phyloP scores from a whole-genome alignment of 2,329 filamentous ascomycete genomes.

The Ambrosiella cleistominuta region DNA sequence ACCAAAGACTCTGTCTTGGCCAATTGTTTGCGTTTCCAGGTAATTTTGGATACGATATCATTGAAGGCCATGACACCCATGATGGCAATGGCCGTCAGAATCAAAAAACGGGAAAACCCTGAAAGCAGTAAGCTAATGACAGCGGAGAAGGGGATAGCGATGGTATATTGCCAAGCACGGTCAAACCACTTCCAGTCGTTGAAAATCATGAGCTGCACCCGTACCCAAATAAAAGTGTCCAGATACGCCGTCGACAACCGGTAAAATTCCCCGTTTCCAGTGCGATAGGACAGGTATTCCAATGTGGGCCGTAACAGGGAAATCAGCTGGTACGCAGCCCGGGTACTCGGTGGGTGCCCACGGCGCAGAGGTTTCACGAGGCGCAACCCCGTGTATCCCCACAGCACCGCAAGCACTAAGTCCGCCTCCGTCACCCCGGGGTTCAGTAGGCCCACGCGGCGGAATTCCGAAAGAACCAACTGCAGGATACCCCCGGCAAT shows the following conservation, averaged over 20 bases:
- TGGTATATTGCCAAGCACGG: neutral
- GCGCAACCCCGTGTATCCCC: constrained; percentile 2
- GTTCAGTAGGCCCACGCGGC: neutral
- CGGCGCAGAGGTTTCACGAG: constrained; percentile 9
- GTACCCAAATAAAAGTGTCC: constrained; percentile 9
- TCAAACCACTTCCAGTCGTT: neutral
- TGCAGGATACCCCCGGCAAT: constrained; percentile 3
- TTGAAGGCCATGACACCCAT: neutral
- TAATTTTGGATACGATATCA: neutral
- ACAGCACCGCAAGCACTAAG: neutral
- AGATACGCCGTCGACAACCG: constrained; percentile 2
- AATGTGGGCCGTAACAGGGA: constrained; percentile 4
- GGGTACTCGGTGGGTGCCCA: constrained; percentile 6
- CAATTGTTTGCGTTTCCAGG: neutral
- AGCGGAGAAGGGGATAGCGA: constrained; percentile 1
- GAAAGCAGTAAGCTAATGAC: neutral
- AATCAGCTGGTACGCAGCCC: constrained; percentile 5
- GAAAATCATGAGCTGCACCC: constrained; percentile 1
- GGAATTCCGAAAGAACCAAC: constrained; percentile 5
- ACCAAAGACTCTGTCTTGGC: neutral
- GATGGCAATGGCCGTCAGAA: neutral
- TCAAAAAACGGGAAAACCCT: neutral
- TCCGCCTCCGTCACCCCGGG: neutral
- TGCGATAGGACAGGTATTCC: constrained; percentile 2
- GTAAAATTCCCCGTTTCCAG: neutral